Evolutionary conservation across 768 basidiomycete species (phyloP).

Genomic region (Boletus rubropictus): DNA sequence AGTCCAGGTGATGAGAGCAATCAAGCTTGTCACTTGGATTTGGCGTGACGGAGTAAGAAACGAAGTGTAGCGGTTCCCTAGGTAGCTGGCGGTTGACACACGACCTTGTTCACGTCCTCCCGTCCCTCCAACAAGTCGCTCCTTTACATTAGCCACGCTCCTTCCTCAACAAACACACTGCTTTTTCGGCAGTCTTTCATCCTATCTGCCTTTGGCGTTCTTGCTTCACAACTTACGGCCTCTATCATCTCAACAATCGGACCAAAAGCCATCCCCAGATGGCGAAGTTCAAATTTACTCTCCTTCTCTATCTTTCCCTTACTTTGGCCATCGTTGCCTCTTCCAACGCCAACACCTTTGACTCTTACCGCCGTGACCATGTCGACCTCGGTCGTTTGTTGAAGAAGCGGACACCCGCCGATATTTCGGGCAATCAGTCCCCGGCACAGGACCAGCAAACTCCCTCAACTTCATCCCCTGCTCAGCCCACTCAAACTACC

Average conservation of each 20-base stretch:
- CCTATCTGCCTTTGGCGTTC: not conserved
- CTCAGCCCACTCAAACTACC: conserved; percentile 19
- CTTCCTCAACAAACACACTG: not conserved
- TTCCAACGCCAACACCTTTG: conserved; percentile 42
- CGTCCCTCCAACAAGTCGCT: conserved; percentile 11
- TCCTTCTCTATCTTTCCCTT: conserved; percentile 58
- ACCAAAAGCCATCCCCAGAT: conserved; percentile 33
- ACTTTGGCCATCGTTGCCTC: conserved; percentile 44
- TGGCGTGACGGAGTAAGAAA: conserved; percentile 19
- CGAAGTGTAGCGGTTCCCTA: conserved; percentile 6
- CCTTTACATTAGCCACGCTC: conserved; percentile 17
- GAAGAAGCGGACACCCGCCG: conserved; percentile 51
- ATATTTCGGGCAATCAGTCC: not conserved
- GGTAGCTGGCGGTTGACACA: conserved; percentile 20
- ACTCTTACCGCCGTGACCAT: conserved; percentile 48
- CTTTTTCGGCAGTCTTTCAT: not conserved
- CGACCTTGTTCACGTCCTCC: not conserved
- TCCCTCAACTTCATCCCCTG: conserved; percentile 14
- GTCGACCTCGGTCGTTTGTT: conserved; percentile 57
- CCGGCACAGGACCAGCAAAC: conserved; percentile 4
- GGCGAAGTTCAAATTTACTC: conserved; percentile 51
- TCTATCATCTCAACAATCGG: not conserved
- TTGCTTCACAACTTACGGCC: not conserved
- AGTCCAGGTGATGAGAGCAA: not conserved
- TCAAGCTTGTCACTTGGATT: not conserved